These are phyloP conservation scores for Tulasnella calospora DNA, from an alignment of 768 basidiomycete genomes.

Conservation along the genomic window DNA sequence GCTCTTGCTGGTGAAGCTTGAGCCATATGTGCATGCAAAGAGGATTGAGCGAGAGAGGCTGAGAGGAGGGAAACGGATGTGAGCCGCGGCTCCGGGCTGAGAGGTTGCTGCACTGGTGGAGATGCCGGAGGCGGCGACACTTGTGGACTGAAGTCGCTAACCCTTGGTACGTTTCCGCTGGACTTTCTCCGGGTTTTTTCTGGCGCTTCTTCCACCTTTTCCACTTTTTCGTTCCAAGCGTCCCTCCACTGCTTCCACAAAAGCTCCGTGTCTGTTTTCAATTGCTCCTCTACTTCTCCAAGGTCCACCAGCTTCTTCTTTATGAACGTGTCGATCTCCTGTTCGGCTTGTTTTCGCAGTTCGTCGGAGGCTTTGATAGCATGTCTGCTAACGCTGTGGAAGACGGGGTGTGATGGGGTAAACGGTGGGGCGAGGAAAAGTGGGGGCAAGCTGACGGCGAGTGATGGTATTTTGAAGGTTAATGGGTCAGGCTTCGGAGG, in stretches of 20 bases:
- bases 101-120: not conserved
- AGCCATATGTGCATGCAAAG: constrained; percentile 18
- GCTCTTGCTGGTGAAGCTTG: not conserved
- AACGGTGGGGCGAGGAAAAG: constrained; percentile 25
- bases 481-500: not conserved
- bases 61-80: constrained; percentile 19
- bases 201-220: not conserved
- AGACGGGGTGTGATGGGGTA: constrained; percentile 23
- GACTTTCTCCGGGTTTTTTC: not conserved
- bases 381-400: constrained; percentile 11
- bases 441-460: constrained; percentile 16
- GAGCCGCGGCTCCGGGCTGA: not conserved
- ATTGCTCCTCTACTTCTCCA: not conserved
- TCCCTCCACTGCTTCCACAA: constrained; percentile 22
- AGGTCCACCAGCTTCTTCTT: constrained; percentile 12
- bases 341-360: constrained; percentile 7
- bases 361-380: constrained; percentile 21
- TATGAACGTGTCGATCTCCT: constrained; percentile 17
- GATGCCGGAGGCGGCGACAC: not conserved
- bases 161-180: not conserved
- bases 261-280: constrained; percentile 3
- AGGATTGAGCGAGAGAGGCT: constrained; percentile 23
- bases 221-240: not conserved
- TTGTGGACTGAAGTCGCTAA: constrained; percentile 5
- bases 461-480: constrained; percentile 18